Evolutionary conservation across 805 yeast species (phyloP), one percentile per base, ranked within the genome.

Genomic region (Yarrowia sp.): DNA sequence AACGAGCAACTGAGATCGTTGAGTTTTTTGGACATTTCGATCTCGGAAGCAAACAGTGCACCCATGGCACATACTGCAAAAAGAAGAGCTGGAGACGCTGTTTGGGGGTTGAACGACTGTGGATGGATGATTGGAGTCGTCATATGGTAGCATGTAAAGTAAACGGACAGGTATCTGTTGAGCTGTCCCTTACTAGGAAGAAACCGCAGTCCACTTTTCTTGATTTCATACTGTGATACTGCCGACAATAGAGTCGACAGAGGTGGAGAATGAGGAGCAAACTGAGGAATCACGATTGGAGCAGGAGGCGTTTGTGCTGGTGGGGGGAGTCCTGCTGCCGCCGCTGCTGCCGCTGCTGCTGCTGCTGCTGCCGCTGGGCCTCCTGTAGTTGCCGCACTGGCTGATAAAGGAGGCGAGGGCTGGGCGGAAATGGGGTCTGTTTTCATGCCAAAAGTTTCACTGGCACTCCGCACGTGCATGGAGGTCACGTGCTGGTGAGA

Each of bases 31-130:
- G 75, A 75, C 50, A 70, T 68, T 39, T 70, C 68, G 10, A 66
- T 65, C 35, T 73, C 74, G 22, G 67, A 69, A 58, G 73, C 69
- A 11, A 73, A 64, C 14, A 70, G 67, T 0, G 78, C 76, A 8
- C 78, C 78, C 39, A 75, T 68, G 4, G 77, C 70, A 58, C 76
- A 71, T 8, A 75, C 70, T 1, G 77, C 71, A 31, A 73, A 71
- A 28, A 75, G 65, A 3, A 75, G 69, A 9, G 74, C 69, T 13
- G 74, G 75, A 8, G 77, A 70, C 2, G 71, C 68, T 1, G 67
- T 65, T 31, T 67, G 66, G 1, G 76, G 74, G 35, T 72, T 68
- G 65, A 75, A 76, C 7, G 76, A 68, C 31, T 72, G 74, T 4
- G 69, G 66, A 63, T 76, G 77, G 22, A 75, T 51, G 65, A 75